These are phyloP conservation scores for Phlegmacium glaucopus DNA, from an alignment of 768 basidiomycete genomes.

Conservation along the genomic window DNA sequence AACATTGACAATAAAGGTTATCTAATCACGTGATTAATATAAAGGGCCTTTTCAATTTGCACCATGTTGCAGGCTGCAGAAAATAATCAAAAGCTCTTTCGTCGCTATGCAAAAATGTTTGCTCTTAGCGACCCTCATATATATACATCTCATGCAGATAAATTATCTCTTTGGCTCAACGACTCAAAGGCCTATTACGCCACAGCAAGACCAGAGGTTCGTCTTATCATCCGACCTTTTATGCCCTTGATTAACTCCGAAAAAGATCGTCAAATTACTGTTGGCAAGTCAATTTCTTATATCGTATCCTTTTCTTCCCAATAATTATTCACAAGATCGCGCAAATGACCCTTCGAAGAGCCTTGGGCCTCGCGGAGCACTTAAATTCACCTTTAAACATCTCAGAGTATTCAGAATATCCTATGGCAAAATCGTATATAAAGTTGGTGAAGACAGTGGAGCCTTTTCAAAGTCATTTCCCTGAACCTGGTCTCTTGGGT, in stretches of 20 bases:
- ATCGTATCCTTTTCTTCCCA: not conserved
- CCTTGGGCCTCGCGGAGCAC: constrained; percentile 20
- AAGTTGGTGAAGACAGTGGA: constrained; percentile 29
- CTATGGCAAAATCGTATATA: constrained; percentile 33
- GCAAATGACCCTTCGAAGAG: constrained; percentile 30
- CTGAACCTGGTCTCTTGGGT: constrained; percentile 33
- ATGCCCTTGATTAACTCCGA: too few species aligned
- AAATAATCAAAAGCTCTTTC: constrained; percentile 40
- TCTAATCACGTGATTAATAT: too few species aligned
- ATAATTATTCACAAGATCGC: constrained; percentile 29
- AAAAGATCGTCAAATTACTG: constrained; percentile 48
- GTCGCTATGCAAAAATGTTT: constrained; percentile 30
- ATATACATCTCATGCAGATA: constrained; percentile 28
- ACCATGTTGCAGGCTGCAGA: constrained; percentile 16
- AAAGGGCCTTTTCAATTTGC: too few species aligned
- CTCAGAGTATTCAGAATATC: constrained; percentile 23
- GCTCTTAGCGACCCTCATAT: constrained; percentile 20
- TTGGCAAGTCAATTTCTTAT: constrained; percentile 29
- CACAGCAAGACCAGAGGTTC: constrained; percentile 45
- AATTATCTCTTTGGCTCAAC: constrained; percentile 41
- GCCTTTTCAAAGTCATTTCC: constrained; percentile 27
- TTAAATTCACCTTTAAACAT: constrained; percentile 26
- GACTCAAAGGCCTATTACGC: constrained; percentile 52
- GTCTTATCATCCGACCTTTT: constrained; percentile 7
- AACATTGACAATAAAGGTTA: too few species aligned